These are phyloP conservation scores for Trichomonas gallinae DNA, from an alignment of 208 protist species.

Conservation along the genomic window DNA sequence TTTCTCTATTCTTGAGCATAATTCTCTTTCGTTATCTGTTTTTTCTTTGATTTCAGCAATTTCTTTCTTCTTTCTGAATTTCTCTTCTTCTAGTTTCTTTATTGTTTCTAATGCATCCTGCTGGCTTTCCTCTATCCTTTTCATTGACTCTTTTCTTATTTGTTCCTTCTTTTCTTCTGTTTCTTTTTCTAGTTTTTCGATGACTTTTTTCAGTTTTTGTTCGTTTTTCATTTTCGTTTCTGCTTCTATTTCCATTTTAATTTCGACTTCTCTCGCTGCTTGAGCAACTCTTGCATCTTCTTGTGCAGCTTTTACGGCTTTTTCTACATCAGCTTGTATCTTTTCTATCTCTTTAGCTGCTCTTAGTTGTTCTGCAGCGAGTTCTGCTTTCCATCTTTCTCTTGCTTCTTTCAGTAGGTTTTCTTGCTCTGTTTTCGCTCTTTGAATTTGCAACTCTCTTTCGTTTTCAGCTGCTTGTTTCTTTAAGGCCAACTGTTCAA, in stretches of 20 bases:
- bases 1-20: not conserved
- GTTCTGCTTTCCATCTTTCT: constrained; percentile 1
- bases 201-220: not conserved
- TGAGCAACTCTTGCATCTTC: not conserved
- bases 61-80: not conserved
- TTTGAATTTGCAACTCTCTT: not conserved
- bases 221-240: not conserved
- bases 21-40: not conserved
- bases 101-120: not conserved
- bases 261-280: not conserved
- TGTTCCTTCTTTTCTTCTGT: not conserved
- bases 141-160: not conserved
- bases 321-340: not conserved
- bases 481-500: not conserved
- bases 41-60: not conserved
- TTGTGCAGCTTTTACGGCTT: not conserved
- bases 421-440: not conserved
- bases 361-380: not conserved
- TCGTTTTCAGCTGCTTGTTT: not conserved
- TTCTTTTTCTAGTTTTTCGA: not conserved
- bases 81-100: not conserved
- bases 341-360: not conserved
- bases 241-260: not conserved
- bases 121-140: not conserved
- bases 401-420: not conserved